phyloP scores from a whole-genome alignment of 2,329 filamentous ascomycete genomes.

The Fusarium verticillioides region DNA sequence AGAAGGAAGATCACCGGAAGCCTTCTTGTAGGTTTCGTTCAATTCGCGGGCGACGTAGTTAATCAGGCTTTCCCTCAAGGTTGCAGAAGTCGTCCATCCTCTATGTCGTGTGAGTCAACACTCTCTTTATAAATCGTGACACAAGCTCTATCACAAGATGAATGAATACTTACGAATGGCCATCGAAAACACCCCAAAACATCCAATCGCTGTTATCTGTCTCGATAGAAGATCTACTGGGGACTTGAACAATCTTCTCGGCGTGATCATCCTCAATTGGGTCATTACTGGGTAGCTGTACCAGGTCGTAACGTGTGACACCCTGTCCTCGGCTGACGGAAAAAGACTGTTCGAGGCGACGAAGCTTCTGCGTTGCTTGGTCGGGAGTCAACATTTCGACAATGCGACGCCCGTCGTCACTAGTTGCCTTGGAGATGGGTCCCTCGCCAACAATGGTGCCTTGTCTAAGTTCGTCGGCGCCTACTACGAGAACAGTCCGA shows the following conservation, averaged over 20 bases:
- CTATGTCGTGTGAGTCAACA: conserved; percentile 56
- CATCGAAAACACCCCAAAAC: conserved; percentile 99
- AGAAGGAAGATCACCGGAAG: conserved; percentile 70
- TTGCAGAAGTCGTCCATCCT: conserved; percentile 98
- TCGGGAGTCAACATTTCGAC: conserved; percentile 97
- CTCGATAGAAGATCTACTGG: conserved; percentile 61
- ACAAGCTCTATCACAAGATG: background rate
- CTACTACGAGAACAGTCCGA: conserved; percentile 83
- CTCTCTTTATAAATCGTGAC: background rate
- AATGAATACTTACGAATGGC: conserved; percentile 77
- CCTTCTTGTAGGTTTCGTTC: conserved; percentile 88
- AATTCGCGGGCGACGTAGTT: conserved; percentile 92
- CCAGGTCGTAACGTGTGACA: conserved; percentile 93
- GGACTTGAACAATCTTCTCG: conserved; percentile 96
- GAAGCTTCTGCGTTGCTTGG: conserved; percentile 89
- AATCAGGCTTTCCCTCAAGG: conserved; percentile 91
- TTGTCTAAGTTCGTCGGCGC: conserved; percentile 90
- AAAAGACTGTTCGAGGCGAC: conserved; percentile 92
- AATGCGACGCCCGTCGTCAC: conserved; percentile 84
- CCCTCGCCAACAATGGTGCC: conserved; percentile 86
- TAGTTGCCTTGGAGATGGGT: conserved; percentile 87
- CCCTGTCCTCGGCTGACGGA: conserved; percentile 88
- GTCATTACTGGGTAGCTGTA: conserved; percentile 94
- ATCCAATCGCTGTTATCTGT: conserved; percentile 87
- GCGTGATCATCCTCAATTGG: conserved; percentile 99